These are phyloP conservation scores for Xylaria digitata DNA, from an alignment of 2,329 filamentous ascomycete species.

Conservation along the genomic window DNA sequence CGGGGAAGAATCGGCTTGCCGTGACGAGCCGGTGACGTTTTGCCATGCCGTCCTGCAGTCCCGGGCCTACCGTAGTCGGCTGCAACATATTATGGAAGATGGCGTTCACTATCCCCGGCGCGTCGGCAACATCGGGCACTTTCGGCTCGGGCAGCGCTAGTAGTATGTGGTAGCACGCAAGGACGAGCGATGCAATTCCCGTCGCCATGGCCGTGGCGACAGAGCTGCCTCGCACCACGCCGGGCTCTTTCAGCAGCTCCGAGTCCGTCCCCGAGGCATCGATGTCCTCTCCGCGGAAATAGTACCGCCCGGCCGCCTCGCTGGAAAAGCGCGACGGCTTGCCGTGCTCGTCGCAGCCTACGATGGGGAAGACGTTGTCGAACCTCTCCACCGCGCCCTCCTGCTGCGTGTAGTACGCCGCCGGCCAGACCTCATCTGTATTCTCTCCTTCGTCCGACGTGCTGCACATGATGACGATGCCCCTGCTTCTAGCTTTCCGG, in stretches of 20 bases:
- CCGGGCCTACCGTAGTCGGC: no score
- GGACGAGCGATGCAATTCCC: background rate
- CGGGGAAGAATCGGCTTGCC: no score
- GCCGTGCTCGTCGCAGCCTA: background rate
- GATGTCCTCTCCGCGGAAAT: no score
- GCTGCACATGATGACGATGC: no score
- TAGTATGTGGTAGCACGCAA: background rate
- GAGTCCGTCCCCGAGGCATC: background rate
- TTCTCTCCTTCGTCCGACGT: no score
- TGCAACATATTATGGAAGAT: no score
- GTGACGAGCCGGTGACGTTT: no score
- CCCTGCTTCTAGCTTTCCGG: no score
- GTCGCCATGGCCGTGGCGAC: conserved; percentile 1
- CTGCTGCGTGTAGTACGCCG: no score
- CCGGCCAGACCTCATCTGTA: no score
- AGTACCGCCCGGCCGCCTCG: background rate
- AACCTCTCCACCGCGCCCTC: background rate
- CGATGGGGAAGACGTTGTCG: background rate
- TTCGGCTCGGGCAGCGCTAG: background rate
- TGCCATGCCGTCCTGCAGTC: no score
- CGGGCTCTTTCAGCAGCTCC: background rate
- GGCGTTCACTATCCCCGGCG: background rate
- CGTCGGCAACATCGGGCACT: background rate
- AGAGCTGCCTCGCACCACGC: background rate
- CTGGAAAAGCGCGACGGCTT: conserved; percentile 5